Percentiles rank a stretch among this genome's conserved stretches.
These are phyloP conservation scores for Hygrophila difformis DNA, from an alignment of 257 asterid species.

Conservation along the genomic window DNA sequence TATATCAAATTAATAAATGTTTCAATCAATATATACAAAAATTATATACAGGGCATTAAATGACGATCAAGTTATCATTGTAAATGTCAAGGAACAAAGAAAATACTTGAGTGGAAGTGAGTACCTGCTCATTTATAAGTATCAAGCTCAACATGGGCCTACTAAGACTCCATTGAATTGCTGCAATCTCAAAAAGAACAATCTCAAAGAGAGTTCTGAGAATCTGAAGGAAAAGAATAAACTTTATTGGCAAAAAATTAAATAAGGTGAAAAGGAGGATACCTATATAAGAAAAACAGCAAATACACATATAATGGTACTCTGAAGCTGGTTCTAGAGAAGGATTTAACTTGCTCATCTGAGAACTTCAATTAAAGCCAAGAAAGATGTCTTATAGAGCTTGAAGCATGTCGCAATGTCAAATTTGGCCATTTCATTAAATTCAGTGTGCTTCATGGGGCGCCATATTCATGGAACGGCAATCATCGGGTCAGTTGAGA, in stretches of 20 bases:
- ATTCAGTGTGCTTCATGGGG: constrained; percentile 2
- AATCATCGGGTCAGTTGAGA: constrained; percentile 1
- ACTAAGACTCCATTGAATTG: constrained; percentile 97
- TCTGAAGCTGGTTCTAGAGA: background rate
- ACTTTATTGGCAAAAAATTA: constrained; percentile 14
- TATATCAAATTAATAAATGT: too few relatives aligned
- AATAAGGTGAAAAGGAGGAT: constrained; percentile 9
- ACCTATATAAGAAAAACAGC: background rate
- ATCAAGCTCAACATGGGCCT: constrained; percentile 95
- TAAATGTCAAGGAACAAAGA: background rate
- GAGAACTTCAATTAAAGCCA: background rate
- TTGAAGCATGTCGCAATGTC: constrained; percentile 2
- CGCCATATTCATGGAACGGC: background rate
- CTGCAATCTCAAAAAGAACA: constrained; percentile 85
- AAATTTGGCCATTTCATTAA: constrained; percentile 3
- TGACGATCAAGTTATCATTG: too few relatives aligned
- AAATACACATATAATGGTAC: constrained; percentile 8
- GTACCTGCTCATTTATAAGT: constrained; percentile 87
- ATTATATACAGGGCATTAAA: too few relatives aligned
- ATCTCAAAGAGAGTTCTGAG: constrained; percentile 90
- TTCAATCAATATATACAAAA: too few relatives aligned
- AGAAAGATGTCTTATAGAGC: background rate
- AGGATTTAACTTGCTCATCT: constrained; percentile 6
- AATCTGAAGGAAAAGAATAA: constrained; percentile 41
- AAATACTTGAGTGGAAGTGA: constrained; percentile 8